These are phyloP conservation scores for Fagus sylvatica DNA, from an alignment of 306 rosid species.

Conservation along the genomic window DNA sequence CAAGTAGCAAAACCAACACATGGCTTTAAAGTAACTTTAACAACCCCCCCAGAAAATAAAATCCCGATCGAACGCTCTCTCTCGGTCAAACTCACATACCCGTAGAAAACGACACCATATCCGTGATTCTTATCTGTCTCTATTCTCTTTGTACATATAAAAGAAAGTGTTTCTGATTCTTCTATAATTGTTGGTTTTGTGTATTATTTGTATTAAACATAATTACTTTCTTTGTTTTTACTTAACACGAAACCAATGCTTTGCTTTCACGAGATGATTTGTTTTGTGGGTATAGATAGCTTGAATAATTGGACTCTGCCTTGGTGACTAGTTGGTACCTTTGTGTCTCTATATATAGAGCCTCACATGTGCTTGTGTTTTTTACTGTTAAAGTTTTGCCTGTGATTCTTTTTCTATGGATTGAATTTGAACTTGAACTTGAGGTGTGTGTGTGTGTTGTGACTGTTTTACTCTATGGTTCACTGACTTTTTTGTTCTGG, in stretches of 20 bases:
- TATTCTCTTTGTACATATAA: background rate
- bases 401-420: background rate
- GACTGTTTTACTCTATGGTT: background rate
- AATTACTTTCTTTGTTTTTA: background rate
- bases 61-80: background rate
- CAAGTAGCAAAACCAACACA: too few species aligned
- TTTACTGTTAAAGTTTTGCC: slow-evolving; percentile 21
- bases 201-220: background rate
- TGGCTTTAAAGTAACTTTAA: too few species aligned
- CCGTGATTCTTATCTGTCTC: slow-evolving; percentile 39
- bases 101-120: slow-evolving; percentile 22
- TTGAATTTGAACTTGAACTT: background rate
- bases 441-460: background rate
- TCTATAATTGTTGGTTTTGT: background rate
- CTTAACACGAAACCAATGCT: slow-evolving; percentile 25
- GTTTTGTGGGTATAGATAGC: too few species aligned
- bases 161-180: background rate
- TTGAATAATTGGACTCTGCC: slow-evolving; percentile 10
- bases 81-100: slow-evolving; percentile 19
- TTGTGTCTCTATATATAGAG: slow-evolving; percentile 2
- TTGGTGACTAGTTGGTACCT: background rate
- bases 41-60: too few species aligned
- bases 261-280: slow-evolving; percentile 55
- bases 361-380: slow-evolving; percentile 29
- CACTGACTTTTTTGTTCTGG: slow-evolving; percentile 2